Conservation (phyloP, 306 rosid genomes). For the Dryas drummondii region DNA sequence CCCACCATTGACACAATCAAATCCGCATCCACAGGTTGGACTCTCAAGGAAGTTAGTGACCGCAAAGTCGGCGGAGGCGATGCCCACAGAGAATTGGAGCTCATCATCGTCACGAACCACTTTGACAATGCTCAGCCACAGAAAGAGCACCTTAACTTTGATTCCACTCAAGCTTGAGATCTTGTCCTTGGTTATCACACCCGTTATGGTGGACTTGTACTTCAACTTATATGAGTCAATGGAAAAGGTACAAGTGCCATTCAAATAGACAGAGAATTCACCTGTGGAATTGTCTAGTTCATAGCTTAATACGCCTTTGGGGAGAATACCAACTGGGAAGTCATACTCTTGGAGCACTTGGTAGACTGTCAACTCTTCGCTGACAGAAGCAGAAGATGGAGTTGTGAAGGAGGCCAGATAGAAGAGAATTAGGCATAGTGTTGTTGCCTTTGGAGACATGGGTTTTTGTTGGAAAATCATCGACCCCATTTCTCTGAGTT, state of each 20-base stretch:
- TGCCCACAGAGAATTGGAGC: conserved; percentile 55
- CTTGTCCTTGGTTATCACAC: conserved; percentile 41
- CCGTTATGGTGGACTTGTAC: conserved; percentile 50
- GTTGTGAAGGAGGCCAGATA: conserved; percentile 23
- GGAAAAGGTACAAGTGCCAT: conserved; percentile 35
- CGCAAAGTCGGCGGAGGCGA: conserved; percentile 44
- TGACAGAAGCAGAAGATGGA: conserved; percentile 17
- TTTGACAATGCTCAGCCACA: conserved; percentile 45
- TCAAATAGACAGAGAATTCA: conserved; percentile 44
- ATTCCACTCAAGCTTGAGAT: conserved; percentile 46
- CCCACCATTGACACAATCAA: conserved; percentile 44
- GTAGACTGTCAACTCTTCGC: conserved; percentile 27
- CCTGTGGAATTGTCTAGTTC: conserved; percentile 45
- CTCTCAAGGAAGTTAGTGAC: conserved; percentile 46
- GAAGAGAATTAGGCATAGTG: conserved; percentile 17
- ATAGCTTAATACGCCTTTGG: conserved; percentile 44
- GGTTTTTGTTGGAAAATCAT: conserved; percentile 5
- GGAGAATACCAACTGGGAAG: conserved; percentile 59
- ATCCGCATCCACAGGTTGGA: conserved; percentile 57
- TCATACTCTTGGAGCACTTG: conserved; percentile 44
- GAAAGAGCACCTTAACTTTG: conserved; percentile 38
- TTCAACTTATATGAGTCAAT: conserved; percentile 45
- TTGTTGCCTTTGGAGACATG: conserved; percentile 19
- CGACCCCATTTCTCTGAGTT: conserved; percentile 16
- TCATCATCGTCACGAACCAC: conserved; percentile 38